Evolutionary conservation across 371 early-diverging fungal genomes (phyloP).

Genomic region (Dichotomocladium elegans): DNA sequence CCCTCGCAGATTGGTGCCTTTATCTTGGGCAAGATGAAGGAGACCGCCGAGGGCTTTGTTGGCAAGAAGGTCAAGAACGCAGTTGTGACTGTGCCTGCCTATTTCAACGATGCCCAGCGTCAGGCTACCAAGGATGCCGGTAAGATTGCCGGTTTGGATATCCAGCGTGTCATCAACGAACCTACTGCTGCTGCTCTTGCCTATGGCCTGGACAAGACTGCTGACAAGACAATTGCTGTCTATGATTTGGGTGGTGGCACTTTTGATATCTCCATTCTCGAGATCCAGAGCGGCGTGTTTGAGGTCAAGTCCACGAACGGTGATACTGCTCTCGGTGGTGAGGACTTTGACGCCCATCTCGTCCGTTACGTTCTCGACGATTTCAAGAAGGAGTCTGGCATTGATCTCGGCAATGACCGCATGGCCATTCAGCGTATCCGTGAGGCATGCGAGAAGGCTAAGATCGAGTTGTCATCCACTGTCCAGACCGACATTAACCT

Average conservation of each 20-base stretch:
- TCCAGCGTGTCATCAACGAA: conserved; percentile 98
- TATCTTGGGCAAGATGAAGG: conserved; percentile 92
- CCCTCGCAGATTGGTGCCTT: conserved; percentile 95
- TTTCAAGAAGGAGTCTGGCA: conserved; percentile 78
- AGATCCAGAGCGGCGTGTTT: conserved; percentile 97
- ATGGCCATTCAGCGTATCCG: conserved; percentile 96
- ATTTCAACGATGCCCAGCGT: conserved; percentile 95
- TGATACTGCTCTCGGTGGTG: conserved; percentile 98
- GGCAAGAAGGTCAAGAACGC: conserved; percentile 87
- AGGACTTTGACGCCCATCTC: conserved; percentile 95
- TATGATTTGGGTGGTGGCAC: conserved; percentile 99
- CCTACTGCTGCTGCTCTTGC: conserved; percentile 99
- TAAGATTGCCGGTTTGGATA: conserved; percentile 93
- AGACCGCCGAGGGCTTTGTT: conserved; percentile 82
- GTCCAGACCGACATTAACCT: conserved; percentile 93
- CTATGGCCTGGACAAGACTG: conserved; percentile 96
- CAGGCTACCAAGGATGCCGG: conserved; percentile 99
- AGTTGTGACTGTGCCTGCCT: conserved; percentile 88
- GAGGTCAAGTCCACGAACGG: conserved; percentile 98
- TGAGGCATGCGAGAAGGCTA: conserved; percentile 97
- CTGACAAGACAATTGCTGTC: conserved; percentile 93
- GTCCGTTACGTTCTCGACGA: conserved; percentile 79
- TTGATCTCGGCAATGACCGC: conserved; percentile 77
- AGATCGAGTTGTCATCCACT: conserved; percentile 95
- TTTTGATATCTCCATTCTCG: conserved; percentile 99